Evolutionary conservation across 768 basidiomycete genomes (phyloP), one percentile per base, ranked within the genome.

Genomic region (Exidia glandulosa): DNA sequence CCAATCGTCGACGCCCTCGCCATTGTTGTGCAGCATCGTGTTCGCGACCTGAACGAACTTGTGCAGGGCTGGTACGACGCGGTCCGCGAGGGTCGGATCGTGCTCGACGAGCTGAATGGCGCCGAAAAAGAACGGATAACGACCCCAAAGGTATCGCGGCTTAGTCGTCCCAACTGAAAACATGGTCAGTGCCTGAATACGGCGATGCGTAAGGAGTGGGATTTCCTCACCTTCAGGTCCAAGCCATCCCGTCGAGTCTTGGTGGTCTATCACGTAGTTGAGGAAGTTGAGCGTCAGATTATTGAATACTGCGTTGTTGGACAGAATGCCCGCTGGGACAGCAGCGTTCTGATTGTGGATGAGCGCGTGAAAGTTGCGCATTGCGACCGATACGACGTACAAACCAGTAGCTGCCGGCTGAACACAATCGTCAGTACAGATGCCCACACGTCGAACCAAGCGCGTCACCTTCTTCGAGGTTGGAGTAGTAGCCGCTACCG

Each of bases 51-150:
- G 61, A 31, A 81, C 77, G 57, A 83, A 83, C 63, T 79, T 82
- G 68, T 81, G 72, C 60, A 82, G 65, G 1, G 80, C 76, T 7
- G 73, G 72, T 2, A 80, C 79, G n/a, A 81, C 78, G 57, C 70
- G 65, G 48, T 70, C 68, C 2, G 77, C 76, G 45, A 80, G 68
- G 0, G 77, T 66, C 1, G 79, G 71, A 63, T 80, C 65, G 47
- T 69, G 71, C 64, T 82, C 81, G 1, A 76, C 75, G 76, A 81
- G 79, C 70, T 82, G 81, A 31, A 81, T 81, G 2, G 80, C 81
- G 14, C 80, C 80, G 61, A 82, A 79, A 66, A 83, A 75, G 70
- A 81, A 82, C 0, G 81, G 80, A 61, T 81, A 81, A 59, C 79
- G 78, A 45, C 80, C 81, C 81, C 80, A 81, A 3, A 82, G 68